Conservation (phyloP, 176 grass and related monocot genomes). For the Secale cereale region DNA sequence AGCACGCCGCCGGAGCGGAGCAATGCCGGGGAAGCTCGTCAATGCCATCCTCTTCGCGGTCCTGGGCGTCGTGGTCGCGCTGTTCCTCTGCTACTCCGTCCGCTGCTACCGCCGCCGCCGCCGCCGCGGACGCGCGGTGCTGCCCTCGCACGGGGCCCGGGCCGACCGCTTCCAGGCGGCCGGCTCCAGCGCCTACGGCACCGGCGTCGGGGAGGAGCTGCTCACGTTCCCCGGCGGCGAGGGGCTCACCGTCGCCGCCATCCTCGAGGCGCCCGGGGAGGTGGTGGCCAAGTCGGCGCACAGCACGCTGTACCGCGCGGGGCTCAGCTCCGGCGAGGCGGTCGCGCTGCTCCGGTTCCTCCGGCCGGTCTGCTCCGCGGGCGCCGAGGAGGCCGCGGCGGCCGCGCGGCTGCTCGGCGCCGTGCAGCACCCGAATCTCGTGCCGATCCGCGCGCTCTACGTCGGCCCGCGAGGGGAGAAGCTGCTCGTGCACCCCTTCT, state of each 20-base stretch:
- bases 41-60: conserved; percentile 39
- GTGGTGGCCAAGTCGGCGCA: conserved; percentile 81
- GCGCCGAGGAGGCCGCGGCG: conserved; percentile 46
- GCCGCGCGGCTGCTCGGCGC: conserved; percentile 48
- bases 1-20: not conserved
- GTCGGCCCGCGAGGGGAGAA: conserved; percentile 86
- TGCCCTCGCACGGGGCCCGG: conserved; percentile 35
- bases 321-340: conserved; percentile 40
- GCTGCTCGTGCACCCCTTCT: conserved; percentile 86
- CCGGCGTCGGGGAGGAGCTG: conserved; percentile 52
- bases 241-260: conserved; percentile 62
- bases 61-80: conserved; percentile 29
- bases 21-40: conserved; percentile 41
- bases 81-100: conserved; percentile 33
- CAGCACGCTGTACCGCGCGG: conserved; percentile 84
- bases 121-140: conserved; percentile 8
- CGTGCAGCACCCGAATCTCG: conserved; percentile 73
- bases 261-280: conserved; percentile 92
- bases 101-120: conserved; percentile 37
- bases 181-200: conserved; percentile 6
- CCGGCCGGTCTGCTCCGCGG: conserved; percentile 55
- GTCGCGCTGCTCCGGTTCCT: conserved; percentile 78
- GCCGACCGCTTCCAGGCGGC: conserved; percentile 34
- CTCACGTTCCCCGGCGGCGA: conserved; percentile 77
- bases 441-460: conserved; percentile 80